A percentile compares a stretch with the other conserved stretches of the same genome.
These are phyloP conservation scores for Boehmeria nivea DNA, from an alignment of 306 rosid species.

Conservation along the genomic window DNA sequence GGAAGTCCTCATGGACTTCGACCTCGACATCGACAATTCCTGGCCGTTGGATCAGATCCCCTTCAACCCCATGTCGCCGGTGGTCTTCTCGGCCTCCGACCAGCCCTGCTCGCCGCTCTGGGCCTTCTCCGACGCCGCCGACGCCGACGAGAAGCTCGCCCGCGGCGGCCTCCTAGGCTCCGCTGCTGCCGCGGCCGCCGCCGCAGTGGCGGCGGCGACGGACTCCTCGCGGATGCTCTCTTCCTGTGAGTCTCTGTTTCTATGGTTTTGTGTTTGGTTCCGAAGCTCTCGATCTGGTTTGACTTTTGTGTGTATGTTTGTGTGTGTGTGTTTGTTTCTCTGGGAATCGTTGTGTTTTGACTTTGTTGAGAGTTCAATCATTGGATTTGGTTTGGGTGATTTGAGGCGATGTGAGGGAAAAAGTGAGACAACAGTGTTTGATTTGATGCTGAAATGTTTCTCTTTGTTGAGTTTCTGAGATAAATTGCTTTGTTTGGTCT, in stretches of 20 bases:
- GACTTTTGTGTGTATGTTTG: too few species aligned
- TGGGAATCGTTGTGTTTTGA: background rate
- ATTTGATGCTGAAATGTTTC: too few species aligned
- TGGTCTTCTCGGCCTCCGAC: slow-evolving; percentile 41
- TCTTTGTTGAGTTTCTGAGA: too few species aligned
- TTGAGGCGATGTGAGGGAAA: too few species aligned
- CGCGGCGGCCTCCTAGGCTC: slow-evolving; percentile 11
- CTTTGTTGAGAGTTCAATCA: background rate
- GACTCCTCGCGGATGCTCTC: slow-evolving; percentile 31
- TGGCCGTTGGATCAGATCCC: slow-evolving; percentile 73
- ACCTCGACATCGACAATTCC: slow-evolving; percentile 53
- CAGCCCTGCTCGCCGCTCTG: slow-evolving; percentile 65
- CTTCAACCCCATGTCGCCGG: slow-evolving; percentile 62
- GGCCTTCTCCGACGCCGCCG: slow-evolving; percentile 56
- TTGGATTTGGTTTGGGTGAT: too few species aligned
- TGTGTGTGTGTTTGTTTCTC: too few species aligned
- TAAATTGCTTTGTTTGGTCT: too few species aligned
- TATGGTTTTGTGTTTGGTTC: too few species aligned
- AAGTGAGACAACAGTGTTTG: too few species aligned
- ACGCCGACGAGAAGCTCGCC: slow-evolving; percentile 22
- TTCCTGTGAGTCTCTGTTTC: slow-evolving; percentile 45
- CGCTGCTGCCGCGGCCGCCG: slow-evolving; percentile 37
- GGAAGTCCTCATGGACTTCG: slow-evolving; percentile 62
- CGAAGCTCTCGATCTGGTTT: background rate
- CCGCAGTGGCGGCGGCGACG: slow-evolving; percentile 35